These are phyloP conservation scores for Aspergillus cristatus DNA, from an alignment of 495 filamentous ascomycete species.

Conservation along the genomic window DNA sequence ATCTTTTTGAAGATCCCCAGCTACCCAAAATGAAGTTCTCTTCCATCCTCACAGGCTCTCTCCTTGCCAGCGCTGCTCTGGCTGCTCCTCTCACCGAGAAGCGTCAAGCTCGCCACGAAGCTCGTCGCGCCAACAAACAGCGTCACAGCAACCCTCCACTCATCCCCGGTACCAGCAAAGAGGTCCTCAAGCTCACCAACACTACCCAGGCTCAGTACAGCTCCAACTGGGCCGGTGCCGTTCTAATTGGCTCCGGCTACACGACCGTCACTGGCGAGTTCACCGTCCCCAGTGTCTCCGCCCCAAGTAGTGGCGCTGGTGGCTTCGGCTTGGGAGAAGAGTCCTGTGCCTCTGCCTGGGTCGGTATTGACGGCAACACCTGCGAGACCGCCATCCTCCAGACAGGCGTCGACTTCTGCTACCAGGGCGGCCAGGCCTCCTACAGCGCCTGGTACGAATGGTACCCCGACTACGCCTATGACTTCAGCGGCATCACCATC, in stretches of 20 bases:
- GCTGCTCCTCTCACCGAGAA: constrained; percentile 19
- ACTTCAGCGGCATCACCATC: constrained; percentile 41
- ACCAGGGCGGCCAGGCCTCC: constrained; percentile 17
- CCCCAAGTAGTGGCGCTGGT: no score
- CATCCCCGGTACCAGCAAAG: constrained; percentile 17
- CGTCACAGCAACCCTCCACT: constrained; percentile 15
- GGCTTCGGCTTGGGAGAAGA: constrained; percentile 34
- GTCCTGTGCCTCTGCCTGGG: constrained; percentile 47
- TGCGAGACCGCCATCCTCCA: constrained; percentile 45
- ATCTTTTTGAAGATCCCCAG: no score
- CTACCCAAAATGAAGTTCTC: constrained; percentile 17
- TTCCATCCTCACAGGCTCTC: constrained; percentile 4
- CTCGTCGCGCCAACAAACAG: constrained; percentile 11
- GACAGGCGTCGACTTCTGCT: constrained; percentile 48
- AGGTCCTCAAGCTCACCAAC: constrained; percentile 14
- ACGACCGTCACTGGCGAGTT: constrained; percentile 39
- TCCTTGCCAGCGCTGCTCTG: constrained; percentile 9
- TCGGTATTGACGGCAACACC: constrained; percentile 49
- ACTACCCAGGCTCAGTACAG: constrained; percentile 32
- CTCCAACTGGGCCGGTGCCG: constrained; percentile 48
- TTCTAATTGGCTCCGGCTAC: constrained; percentile 35
- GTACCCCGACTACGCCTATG: constrained; percentile 45
- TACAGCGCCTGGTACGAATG: constrained; percentile 54
- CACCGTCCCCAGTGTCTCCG: constrained; percentile 41
- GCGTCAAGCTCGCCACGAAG: constrained; percentile 15